Evolutionary conservation across 169 alveolate species (phyloP).

Genomic region (Plasmodium coatneyi): DNA sequence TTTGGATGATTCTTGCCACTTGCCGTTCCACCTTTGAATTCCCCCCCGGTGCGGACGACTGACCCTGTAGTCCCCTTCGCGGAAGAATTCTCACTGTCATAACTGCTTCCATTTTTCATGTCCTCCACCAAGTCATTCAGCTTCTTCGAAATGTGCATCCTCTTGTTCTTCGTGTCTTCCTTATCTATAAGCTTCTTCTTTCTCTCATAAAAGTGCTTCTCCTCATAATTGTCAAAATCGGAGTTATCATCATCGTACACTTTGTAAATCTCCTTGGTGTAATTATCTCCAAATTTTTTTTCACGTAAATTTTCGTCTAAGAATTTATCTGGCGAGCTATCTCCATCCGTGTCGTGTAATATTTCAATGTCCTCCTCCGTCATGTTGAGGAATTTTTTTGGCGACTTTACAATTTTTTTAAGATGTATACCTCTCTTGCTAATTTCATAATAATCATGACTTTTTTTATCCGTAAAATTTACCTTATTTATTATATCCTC

Average conservation of each 20-base stretch:
- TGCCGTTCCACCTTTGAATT: not conserved
- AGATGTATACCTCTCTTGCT: conserved; percentile 25
- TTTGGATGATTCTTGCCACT: not conserved
- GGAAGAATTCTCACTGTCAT: conserved; percentile 59
- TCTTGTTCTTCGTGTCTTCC: conserved; percentile 34
- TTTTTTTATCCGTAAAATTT: not conserved
- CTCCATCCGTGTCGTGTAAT: conserved; percentile 19
- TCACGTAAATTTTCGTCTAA: not conserved
- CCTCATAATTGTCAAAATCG: conserved; percentile 73
- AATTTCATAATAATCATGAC: conserved; percentile 60
- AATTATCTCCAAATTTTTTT: not conserved
- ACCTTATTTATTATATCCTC: conserved; percentile 12
- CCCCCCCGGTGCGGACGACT: not conserved
- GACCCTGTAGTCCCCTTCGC: conserved; percentile 49
- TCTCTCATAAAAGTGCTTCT: conserved; percentile 55
- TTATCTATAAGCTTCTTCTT: conserved; percentile 28
- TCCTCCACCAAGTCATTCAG: conserved; percentile 37
- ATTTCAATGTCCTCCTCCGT: conserved; percentile 51
- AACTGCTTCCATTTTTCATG: conserved; percentile 67
- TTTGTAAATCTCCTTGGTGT: conserved; percentile 9
- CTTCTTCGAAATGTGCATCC: conserved; percentile 24
- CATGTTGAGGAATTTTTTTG: conserved; percentile 38
- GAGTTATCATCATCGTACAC: conserved; percentile 50
- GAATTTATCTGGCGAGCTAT: not conserved
- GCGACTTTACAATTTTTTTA: conserved; percentile 56